Percentiles rank a stretch among this genome's conserved stretches.
These are phyloP conservation scores for Pistacia atlantica DNA, from an alignment of 345 rosid species.

Conservation along the genomic window DNA sequence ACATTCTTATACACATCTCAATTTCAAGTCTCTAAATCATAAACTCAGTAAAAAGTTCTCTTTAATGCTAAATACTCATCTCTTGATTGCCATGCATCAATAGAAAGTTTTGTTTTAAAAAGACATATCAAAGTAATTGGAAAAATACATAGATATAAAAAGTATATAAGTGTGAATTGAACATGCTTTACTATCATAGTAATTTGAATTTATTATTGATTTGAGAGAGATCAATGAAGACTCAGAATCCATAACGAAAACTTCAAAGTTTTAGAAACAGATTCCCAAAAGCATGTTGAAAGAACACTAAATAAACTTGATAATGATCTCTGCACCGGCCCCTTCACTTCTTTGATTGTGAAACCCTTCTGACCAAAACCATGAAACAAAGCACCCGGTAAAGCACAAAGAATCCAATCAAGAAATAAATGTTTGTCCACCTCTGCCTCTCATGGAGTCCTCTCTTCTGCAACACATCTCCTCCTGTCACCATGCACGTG, in stretches of 20 bases:
- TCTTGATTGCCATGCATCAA: too few species aligned
- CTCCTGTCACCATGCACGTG: conserved; percentile 68
- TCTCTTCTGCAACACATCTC: conserved; percentile 64
- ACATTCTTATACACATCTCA: too few species aligned
- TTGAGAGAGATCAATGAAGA: conserved; percentile 6
- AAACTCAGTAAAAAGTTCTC: too few species aligned
- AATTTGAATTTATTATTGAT: not conserved
- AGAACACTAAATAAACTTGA: not conserved
- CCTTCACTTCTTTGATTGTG: conserved; percentile 61
- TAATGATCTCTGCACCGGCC: not conserved
- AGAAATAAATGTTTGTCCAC: conserved; percentile 72
- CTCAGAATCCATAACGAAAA: not conserved
- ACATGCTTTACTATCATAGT: not conserved
- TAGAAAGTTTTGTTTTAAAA: too few species aligned
- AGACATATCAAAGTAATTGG: too few species aligned
- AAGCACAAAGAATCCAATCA: conserved; percentile 82
- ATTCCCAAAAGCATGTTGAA: not conserved
- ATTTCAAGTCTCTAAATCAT: too few species aligned
- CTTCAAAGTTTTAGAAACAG: not conserved
- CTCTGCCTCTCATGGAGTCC: conserved; percentile 65
- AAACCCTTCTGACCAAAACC: conserved; percentile 72
- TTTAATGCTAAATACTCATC: too few species aligned
- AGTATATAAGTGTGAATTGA: not conserved
- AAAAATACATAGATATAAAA: too few species aligned
- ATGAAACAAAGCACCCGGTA: conserved; percentile 81